A percentile compares a stretch with the other conserved stretches of the same genome.
These are phyloP conservation scores for Penicillium lagena DNA, from an alignment of 495 filamentous ascomycete species.

Conservation along the genomic window DNA sequence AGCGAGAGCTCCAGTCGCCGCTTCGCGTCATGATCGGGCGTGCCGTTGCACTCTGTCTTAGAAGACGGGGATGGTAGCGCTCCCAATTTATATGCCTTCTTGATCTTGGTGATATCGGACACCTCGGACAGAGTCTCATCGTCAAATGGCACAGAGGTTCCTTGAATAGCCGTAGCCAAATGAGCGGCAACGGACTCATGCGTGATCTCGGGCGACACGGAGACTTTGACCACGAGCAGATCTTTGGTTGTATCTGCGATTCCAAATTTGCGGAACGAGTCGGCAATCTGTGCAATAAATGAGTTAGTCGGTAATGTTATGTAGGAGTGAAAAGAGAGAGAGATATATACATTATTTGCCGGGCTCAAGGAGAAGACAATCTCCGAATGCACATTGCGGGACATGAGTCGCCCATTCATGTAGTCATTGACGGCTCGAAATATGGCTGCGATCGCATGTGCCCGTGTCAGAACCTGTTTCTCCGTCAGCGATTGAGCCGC, in stretches of 20 bases:
- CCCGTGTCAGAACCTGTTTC: constrained; percentile 54
- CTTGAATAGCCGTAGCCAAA: constrained; percentile 55
- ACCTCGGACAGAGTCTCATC: constrained; percentile 51
- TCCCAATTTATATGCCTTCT: constrained; percentile 79
- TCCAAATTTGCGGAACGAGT: constrained; percentile 84
- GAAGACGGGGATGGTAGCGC: constrained; percentile 30
- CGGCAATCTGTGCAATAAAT: constrained; percentile 60
- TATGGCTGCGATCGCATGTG: constrained; percentile 68
- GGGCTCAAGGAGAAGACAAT: constrained; percentile 77
- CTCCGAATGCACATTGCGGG: constrained; percentile 88
- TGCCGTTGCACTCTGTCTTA: constrained; percentile 15
- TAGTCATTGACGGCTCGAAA: constrained; percentile 71
- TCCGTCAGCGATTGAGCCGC: constrained; percentile 3
- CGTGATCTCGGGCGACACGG: constrained; percentile 35
- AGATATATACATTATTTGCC: constrained; percentile 69
- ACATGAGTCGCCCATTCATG: constrained; percentile 55
- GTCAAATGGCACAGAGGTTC: constrained; percentile 52
- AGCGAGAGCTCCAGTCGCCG: constrained; percentile 55
- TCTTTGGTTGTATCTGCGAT: constrained; percentile 61
- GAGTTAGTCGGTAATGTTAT: constrained; percentile 12
- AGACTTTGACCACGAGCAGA: constrained; percentile 73
- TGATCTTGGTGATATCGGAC: constrained; percentile 62
- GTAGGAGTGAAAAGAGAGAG: no score
- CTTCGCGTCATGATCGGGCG: constrained; percentile 20
- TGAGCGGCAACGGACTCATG: constrained; percentile 54